These are phyloP conservation scores for Reutealis trisperma DNA, from an alignment of 345 rosid species.

Conservation along the genomic window DNA sequence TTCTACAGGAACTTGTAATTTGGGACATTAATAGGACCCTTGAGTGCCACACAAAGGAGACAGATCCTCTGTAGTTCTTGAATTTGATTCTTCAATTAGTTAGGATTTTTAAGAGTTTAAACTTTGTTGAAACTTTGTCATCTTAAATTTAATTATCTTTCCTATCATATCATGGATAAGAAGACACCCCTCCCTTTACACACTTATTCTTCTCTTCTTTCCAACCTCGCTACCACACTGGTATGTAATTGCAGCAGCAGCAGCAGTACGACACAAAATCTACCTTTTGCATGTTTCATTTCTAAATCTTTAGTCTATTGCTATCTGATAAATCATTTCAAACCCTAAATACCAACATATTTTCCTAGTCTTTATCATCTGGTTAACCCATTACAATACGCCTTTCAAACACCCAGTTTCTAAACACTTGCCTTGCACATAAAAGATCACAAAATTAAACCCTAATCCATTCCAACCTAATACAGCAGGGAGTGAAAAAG, in stretches of 20 bases:
- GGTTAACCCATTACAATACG: neutral
- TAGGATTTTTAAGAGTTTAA: too few species aligned
- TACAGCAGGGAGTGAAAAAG: too few species aligned
- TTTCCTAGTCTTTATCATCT: neutral
- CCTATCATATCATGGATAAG: too few species aligned
- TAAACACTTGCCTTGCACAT: neutral
- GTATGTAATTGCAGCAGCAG: neutral
- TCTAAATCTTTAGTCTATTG: neutral
- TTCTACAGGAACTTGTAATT: neutral
- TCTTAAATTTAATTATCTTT: too few species aligned
- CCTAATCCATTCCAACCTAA: neutral
- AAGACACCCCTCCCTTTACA: neutral
- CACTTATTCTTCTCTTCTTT: neutral
- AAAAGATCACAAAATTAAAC: neutral
- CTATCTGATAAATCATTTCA: neutral
- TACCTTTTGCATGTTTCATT: neutral
- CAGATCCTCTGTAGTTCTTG: too few species aligned
- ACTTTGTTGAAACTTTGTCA: too few species aligned
- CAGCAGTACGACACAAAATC: neutral
- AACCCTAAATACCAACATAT: neutral
- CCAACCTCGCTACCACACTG: too few species aligned
- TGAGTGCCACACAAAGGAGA: neutral
- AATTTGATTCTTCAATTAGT: too few species aligned
- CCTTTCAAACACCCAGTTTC: neutral
- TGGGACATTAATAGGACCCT: neutral